Percentiles rank a stretch among this genome's conserved stretches.
These are phyloP conservation scores for Sporothrix brunneoviolacea DNA, from an alignment of 2,329 filamentous ascomycete species.

Conservation along the genomic window DNA sequence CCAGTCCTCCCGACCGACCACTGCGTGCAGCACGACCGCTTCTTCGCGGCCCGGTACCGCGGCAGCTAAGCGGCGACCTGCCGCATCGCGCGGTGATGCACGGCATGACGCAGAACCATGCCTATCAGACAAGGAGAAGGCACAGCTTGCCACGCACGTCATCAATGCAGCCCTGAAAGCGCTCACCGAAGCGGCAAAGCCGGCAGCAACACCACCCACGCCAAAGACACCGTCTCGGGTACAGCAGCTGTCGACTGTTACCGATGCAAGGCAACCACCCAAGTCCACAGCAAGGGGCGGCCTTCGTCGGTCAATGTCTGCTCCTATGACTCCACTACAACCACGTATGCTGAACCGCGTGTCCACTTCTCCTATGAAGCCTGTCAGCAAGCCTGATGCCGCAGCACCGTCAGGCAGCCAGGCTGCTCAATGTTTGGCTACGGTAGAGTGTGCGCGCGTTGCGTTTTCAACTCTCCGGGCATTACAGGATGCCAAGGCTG, in stretches of 20 bases:
- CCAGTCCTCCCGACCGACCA: conserved; percentile 21
- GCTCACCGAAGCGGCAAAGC: conserved; percentile 60
- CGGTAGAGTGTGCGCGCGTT: conserved; percentile 61
- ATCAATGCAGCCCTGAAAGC: conserved; percentile 65
- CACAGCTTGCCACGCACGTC: conserved; percentile 63
- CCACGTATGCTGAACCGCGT: conserved; percentile 56
- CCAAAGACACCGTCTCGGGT: conserved; percentile 2
- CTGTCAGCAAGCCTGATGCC: conserved; percentile 13
- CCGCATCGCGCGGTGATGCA: conserved; percentile 3
- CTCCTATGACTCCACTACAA: conserved; percentile 55
- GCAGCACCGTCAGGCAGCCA: conserved; percentile 11
- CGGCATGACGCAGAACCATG: conserved; percentile 13
- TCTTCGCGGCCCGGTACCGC: conserved; percentile 21
- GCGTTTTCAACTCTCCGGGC: conserved; percentile 60
- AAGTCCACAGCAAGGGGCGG: conserved; percentile 31
- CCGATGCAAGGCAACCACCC: conserved; percentile 20
- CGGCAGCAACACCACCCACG: conserved; percentile 19
- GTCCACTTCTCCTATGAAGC: conserved; percentile 43
- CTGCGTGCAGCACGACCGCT: too few species aligned
- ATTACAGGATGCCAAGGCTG: conserved; percentile 46
- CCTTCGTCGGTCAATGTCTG: conserved; percentile 49
- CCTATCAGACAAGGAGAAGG: conserved; percentile 53
- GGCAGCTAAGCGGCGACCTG: conserved; percentile 20
- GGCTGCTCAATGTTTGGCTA: conserved; percentile 40
- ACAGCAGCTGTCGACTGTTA: neutral